Evolutionary conservation across 2,329 filamentous ascomycete genomes (phyloP).

Genomic region (Pseudogymnoascus sp.): DNA sequence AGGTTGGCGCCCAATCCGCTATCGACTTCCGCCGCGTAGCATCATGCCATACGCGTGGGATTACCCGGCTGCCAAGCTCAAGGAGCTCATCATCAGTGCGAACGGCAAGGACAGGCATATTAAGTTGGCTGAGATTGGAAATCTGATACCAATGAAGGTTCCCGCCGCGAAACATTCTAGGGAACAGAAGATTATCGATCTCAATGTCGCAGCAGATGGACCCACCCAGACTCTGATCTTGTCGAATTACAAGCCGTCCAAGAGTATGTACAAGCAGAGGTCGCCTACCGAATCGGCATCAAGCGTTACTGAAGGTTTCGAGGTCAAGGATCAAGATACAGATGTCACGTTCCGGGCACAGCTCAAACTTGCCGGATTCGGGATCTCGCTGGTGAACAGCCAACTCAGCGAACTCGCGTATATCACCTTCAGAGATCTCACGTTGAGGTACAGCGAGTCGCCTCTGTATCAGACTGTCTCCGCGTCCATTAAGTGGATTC

Average conservation of each 20-base stretch:
- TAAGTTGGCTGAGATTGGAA: constrained; percentile 93
- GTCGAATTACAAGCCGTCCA: constrained; percentile 87
- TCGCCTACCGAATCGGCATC: constrained; percentile 43
- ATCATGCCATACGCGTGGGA: constrained; percentile 99
- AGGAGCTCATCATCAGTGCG: constrained; percentile 77
- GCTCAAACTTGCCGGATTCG: constrained; percentile 79
- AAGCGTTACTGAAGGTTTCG: constrained; percentile 60
- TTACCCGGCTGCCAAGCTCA: constrained; percentile 94
- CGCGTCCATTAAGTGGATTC: constrained; percentile 93
- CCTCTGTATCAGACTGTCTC: constrained; percentile 85
- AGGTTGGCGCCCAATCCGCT: constrained; percentile 86
- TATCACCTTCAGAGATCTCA: constrained; percentile 82
- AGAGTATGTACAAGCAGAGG: constrained; percentile 72
- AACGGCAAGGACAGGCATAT: constrained; percentile 80
- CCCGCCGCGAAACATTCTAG: constrained; percentile 51
- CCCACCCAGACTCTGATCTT: constrained; percentile 91
- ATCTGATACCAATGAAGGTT: constrained; percentile 89
- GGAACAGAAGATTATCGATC: constrained; percentile 81
- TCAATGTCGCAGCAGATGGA: constrained; percentile 91
- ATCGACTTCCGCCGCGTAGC: constrained; percentile 83
- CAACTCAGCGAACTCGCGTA: constrained; percentile 91
- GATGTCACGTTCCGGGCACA: constrained; percentile 84
- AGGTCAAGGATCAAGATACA: constrained; percentile 86
- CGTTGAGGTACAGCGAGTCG: constrained; percentile 89
- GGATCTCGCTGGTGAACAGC: constrained; percentile 85